Conservation (phyloP, 345 rosid genomes). For the Stellera chamaejasme region DNA sequence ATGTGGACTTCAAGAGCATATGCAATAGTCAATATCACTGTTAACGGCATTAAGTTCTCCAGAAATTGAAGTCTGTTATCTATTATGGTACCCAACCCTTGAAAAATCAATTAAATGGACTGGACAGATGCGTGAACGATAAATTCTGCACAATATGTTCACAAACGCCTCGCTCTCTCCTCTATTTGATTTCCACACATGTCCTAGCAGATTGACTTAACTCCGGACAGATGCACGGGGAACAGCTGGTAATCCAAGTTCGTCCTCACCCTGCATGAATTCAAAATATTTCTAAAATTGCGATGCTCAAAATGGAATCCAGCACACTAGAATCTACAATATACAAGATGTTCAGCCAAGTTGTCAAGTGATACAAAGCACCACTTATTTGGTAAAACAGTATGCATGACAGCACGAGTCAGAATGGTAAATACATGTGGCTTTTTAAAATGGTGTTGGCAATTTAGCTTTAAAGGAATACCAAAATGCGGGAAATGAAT, state of each 20-base stretch:
- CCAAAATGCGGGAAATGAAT: neutral
- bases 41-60: too few species aligned
- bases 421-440: neutral
- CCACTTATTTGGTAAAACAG: neutral
- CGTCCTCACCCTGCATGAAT: conserved; percentile 69
- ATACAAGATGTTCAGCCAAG: neutral
- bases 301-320: neutral
- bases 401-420: neutral
- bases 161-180: conserved; percentile 11
- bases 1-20: too few species aligned
- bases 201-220: conserved; percentile 12
- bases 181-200: neutral
- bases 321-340: neutral
- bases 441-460: neutral
- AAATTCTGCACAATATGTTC: conserved; percentile 17
- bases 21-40: neutral
- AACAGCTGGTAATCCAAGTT: conserved; percentile 79
- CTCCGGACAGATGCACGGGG: conserved; percentile 80
- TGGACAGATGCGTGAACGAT: neutral
- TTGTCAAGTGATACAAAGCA: neutral
- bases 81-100: conserved; percentile 7
- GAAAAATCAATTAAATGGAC: conserved; percentile 11
- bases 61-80: neutral
- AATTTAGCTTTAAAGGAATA: neutral
- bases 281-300: neutral